A percentile compares a stretch with the other conserved stretches of the same genome.
Evolutionary conservation across 208 protist genomes (phyloP).

Genomic region (Acanthamoeba lenticulata): DNA sequence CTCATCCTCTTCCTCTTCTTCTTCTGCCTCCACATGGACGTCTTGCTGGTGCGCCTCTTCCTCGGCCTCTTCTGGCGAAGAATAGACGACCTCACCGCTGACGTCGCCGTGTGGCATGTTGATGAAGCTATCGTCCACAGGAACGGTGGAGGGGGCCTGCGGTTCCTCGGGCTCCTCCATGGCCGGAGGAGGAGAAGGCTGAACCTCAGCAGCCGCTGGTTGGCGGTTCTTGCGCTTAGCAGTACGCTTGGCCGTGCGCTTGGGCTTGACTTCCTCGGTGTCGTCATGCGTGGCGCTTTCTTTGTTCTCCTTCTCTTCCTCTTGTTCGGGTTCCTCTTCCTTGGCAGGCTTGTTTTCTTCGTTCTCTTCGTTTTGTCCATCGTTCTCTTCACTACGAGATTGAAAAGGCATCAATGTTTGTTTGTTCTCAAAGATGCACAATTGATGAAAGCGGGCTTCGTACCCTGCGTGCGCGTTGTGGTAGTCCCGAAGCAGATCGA

Average conservation of each 20-base stretch:
- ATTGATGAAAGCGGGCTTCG: not conserved
- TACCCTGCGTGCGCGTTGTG: not conserved
- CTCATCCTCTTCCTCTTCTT: not conserved
- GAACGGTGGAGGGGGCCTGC: not conserved
- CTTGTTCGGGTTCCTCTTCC: not conserved
- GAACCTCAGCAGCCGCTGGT: not conserved
- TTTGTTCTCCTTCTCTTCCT: not conserved
- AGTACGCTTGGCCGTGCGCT: not conserved
- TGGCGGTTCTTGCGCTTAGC: not conserved
- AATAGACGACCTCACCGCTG: not conserved
- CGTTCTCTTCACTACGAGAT: not conserved
- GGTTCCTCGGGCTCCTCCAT: not conserved
- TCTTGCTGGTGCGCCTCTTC: not conserved
- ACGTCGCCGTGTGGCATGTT: not conserved
- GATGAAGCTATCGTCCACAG: slow-evolving; percentile 6
- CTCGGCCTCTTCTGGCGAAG: not conserved
- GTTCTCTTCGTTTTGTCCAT: not conserved
- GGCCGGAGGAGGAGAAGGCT: not conserved
- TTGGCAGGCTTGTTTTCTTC: not conserved
- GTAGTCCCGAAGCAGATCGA: not conserved
- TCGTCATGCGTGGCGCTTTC: not conserved
- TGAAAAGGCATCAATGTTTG: not conserved
- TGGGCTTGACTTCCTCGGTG: slow-evolving; percentile 16
- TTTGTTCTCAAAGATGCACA: not conserved
- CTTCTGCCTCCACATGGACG: not conserved